These are phyloP conservation scores for Lactarius indigo DNA, from an alignment of 768 basidiomycete genomes.

Conservation along the genomic window DNA sequence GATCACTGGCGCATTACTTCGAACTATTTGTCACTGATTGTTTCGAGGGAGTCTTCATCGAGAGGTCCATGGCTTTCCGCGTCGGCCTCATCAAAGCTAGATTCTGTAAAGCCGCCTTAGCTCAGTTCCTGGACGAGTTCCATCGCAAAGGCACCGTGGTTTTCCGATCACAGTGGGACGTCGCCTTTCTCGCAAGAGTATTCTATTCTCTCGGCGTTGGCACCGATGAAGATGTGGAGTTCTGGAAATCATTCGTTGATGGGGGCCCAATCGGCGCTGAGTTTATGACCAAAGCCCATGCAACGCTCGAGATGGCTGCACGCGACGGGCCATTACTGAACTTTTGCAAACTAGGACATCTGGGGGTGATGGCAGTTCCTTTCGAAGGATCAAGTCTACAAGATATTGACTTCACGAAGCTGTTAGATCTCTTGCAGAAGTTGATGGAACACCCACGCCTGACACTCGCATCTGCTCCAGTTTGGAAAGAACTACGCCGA, in stretches of 20 bases:
- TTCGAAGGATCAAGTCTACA: too few relatives aligned
- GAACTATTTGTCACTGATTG: neutral
- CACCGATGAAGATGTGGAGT: neutral
- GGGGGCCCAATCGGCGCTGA: neutral
- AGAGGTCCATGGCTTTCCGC: neutral
- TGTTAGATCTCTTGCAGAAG: too few relatives aligned
- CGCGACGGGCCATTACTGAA: too few relatives aligned
- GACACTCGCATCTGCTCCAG: neutral
- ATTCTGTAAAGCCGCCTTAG: neutral
- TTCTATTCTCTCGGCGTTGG: neutral
- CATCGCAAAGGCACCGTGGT: neutral
- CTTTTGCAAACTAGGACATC: too few relatives aligned
- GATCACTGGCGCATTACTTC: neutral
- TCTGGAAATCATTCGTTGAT: conserved; percentile 1
- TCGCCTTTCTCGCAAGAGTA: conserved; percentile 7
- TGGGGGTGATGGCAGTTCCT: too few relatives aligned
- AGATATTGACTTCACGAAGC: too few relatives aligned
- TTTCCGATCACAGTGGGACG: conserved; percentile 10
- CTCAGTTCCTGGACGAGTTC: neutral
- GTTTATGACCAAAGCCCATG: neutral
- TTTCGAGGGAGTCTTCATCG: conserved; percentile 4
- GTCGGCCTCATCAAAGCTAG: conserved; percentile 1
- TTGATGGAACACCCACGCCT: too few relatives aligned
- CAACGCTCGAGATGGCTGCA: too few relatives aligned
- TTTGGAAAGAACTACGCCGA: conserved; percentile 1